Conservation (phyloP, 192 early-diverging fungal genomes). For the Thamnidium elegans region DNA sequence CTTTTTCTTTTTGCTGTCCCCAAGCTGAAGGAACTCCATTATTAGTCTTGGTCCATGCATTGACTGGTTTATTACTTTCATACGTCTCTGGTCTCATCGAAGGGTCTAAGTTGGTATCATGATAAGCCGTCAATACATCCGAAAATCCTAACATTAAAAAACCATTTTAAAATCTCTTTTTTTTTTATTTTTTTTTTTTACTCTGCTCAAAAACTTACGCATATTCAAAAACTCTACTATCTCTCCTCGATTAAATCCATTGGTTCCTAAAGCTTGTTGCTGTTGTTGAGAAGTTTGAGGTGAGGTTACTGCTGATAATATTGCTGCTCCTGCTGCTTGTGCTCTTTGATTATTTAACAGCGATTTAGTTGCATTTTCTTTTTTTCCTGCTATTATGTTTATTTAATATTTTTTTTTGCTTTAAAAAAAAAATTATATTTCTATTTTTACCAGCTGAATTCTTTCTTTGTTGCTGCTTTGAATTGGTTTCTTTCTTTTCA, state of each 20-base stretch:
- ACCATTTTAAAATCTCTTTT: too few species aligned
- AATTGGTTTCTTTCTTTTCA: constrained; percentile 3
- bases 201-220: constrained; percentile 4
- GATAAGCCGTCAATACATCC: constrained; percentile 11
- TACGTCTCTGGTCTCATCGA: constrained; percentile 14
- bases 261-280: background rate
- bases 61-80: constrained; percentile 2
- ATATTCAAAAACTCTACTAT: constrained; percentile 12
- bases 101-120: constrained; percentile 14
- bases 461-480: constrained; percentile 12
- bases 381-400: background rate
- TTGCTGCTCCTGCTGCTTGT: constrained; percentile 16
- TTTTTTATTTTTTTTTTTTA: too few species aligned
- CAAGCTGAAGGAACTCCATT: constrained; percentile 1
- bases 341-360: background rate
- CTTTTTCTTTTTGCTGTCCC: background rate
- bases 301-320: constrained; percentile 17
- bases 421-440: too few species aligned
- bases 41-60: constrained; percentile 6
- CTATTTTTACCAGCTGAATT: constrained; percentile 11
- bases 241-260: constrained; percentile 10
- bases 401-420: background rate
- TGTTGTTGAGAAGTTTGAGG: background rate
- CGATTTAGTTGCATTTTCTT: background rate
- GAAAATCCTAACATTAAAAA: constrained; percentile 1